A percentile compares a stretch with the other conserved stretches of the same genome.
phyloP scores from a whole-genome alignment of 148 eudicot genomes.

The Salicornia ramosissima region DNA sequence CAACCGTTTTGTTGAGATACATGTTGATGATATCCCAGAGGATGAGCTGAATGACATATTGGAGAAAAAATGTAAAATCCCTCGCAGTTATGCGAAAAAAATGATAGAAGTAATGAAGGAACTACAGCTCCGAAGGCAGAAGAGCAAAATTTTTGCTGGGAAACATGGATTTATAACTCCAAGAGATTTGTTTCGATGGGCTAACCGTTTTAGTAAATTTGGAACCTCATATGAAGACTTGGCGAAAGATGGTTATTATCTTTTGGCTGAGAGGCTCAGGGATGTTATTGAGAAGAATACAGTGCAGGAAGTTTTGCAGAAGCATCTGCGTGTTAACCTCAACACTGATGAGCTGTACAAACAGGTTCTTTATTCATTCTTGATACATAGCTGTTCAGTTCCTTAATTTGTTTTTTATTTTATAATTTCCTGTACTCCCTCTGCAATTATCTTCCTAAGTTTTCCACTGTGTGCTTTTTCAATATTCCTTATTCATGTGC shows the following conservation, averaged over 20 bases:
- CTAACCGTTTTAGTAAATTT: constrained; percentile 59
- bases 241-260: constrained; percentile 80
- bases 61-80: constrained; percentile 62
- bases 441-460: neutral
- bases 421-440: too few species aligned
- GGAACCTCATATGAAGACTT: constrained; percentile 70
- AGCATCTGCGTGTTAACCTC: constrained; percentile 48
- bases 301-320: constrained; percentile 77
- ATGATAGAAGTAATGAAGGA: constrained; percentile 96
- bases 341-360: constrained; percentile 46
- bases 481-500: neutral
- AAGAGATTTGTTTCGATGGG: constrained; percentile 95
- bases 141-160: constrained; percentile 93
- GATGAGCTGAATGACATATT: constrained; percentile 67
- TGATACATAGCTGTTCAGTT: neutral
- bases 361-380: constrained; percentile 40
- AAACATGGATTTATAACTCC: constrained; percentile 98
- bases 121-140: constrained; percentile 83
- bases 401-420: neutral
- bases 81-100: constrained; percentile 69
- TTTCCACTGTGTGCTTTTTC: neutral
- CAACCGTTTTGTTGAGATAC: constrained; percentile 98
- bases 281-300: constrained; percentile 67
- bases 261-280: constrained; percentile 88
- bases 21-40: constrained; percentile 92